Conservation (phyloP, 2,329 filamentous ascomycete genomes). For the Zarea fungicola region DNA sequence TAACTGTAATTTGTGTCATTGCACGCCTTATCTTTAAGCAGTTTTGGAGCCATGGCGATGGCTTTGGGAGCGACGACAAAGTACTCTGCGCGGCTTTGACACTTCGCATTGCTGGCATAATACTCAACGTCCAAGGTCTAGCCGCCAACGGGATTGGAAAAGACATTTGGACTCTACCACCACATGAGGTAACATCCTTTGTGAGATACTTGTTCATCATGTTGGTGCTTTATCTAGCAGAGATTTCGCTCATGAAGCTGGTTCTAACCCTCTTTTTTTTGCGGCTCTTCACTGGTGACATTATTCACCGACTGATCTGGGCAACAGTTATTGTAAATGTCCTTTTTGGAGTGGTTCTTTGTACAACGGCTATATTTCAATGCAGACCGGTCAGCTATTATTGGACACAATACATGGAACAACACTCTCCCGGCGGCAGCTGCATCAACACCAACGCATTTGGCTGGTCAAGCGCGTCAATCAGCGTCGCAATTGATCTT, state of each 20-base stretch:
- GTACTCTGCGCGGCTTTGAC: too few species aligned
- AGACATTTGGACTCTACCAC: not conserved
- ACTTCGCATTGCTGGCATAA: not conserved
- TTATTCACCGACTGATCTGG: not conserved
- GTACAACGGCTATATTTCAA: not conserved
- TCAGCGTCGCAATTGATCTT: not conserved
- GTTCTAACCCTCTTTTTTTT: not conserved
- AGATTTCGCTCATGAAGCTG: not conserved
- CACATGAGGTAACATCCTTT: not conserved
- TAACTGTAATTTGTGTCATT: too few species aligned
- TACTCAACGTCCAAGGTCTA: not conserved
- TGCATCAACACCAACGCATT: not conserved
- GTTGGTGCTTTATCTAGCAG: not conserved
- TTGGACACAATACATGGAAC: not conserved
- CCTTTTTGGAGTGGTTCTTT: not conserved
- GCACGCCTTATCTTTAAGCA: too few species aligned
- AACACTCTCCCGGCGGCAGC: too few species aligned
- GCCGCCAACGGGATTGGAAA: not conserved
- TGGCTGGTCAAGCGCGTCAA: not conserved
- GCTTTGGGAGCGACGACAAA: too few species aligned
- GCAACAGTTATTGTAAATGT: not conserved
- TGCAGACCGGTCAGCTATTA: not conserved
- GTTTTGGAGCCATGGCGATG: too few species aligned
- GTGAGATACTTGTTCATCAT: not conserved
- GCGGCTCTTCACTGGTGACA: not conserved